These are phyloP conservation scores for Calonectria hawksworthii DNA, from an alignment of 2,329 filamentous ascomycete species.

Conservation along the genomic window DNA sequence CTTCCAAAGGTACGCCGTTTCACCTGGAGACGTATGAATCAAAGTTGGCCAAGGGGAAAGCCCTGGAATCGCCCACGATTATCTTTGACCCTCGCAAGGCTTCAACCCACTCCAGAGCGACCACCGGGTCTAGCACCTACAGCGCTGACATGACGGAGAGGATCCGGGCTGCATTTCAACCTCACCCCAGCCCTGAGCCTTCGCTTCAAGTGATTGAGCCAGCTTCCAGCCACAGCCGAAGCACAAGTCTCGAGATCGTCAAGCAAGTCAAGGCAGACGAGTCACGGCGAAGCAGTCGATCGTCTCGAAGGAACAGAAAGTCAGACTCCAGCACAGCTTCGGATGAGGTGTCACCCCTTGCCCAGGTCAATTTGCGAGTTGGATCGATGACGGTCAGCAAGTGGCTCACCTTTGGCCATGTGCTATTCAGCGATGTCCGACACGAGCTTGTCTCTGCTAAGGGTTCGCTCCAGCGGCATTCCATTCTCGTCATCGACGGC, in stretches of 20 bases:
- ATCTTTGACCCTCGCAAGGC: constrained; percentile 48
- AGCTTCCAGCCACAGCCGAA: constrained; percentile 44
- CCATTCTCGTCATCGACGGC: constrained; percentile 83
- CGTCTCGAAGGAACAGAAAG: constrained; percentile 51
- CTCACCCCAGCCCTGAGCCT: constrained; percentile 55
- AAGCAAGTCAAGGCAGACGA: constrained; percentile 48
- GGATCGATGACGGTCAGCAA: constrained; percentile 89
- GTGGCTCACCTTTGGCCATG: constrained; percentile 88
- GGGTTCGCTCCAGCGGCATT: constrained; percentile 61
- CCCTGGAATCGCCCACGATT: constrained; percentile 65
- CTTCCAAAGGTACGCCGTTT: constrained; percentile 70
- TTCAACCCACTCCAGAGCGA: constrained; percentile 52
- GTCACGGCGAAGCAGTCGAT: constrained; percentile 48
- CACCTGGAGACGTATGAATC: constrained; percentile 65
- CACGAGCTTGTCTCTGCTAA: constrained; percentile 72
- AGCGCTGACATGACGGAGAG: constrained; percentile 69
- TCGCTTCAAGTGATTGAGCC: constrained; percentile 61
- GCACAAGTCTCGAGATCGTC: constrained; percentile 27
- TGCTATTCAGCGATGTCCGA: constrained; percentile 84
- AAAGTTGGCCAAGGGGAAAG: constrained; percentile 51
- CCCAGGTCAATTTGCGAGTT: constrained; percentile 82
- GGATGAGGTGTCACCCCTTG: constrained; percentile 73
- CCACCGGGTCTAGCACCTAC: constrained; percentile 64
- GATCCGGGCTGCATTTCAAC: constrained; percentile 63
- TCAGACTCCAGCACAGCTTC: constrained; percentile 64